Conservation (phyloP, 2,329 filamentous ascomycete genomes). For the Sclerotinia trifoliorum region DNA sequence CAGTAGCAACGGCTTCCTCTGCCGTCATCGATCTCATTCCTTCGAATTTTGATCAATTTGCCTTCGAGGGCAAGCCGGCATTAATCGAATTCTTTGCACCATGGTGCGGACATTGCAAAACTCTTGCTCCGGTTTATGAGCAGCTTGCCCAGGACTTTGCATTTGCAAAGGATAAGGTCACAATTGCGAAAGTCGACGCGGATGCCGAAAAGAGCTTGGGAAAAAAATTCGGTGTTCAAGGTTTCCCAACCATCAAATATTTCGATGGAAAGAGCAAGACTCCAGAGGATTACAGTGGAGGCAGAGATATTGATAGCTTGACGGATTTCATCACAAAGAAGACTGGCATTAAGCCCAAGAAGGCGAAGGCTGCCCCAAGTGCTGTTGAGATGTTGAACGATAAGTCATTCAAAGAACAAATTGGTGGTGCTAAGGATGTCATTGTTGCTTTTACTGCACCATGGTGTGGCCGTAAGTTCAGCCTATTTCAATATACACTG, state of each 20-base stretch:
- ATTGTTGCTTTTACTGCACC: conserved; percentile 96
- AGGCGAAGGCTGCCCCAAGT: conserved; percentile 70
- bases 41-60: conserved; percentile 85
- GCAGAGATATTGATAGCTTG: conserved; percentile 84
- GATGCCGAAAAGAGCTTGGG: conserved; percentile 84
- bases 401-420: conserved; percentile 68
- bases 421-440: conserved; percentile 85
- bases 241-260: conserved; percentile 96
- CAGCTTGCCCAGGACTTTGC: conserved; percentile 77
- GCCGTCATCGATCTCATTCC: conserved; percentile 88
- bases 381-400: conserved; percentile 79
- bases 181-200: conserved; percentile 94
- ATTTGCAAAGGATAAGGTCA: conserved; percentile 68
- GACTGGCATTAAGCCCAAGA: conserved; percentile 77
- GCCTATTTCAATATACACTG: neutral
- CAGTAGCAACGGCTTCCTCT: conserved; percentile 56
- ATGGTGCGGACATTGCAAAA: conserved; percentile 99
- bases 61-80: conserved; percentile 89
- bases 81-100: conserved; percentile 98
- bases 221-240: conserved; percentile 82
- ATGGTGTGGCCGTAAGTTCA: conserved; percentile 85
- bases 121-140: conserved; percentile 89
- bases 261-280: conserved; percentile 92
- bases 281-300: conserved; percentile 81
- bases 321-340: conserved; percentile 79